A percentile compares a stretch with the other conserved stretches of the same genome.
phyloP scores from a whole-genome alignment of 192 early-diverging fungal genomes.

The Coemansia sp. region DNA sequence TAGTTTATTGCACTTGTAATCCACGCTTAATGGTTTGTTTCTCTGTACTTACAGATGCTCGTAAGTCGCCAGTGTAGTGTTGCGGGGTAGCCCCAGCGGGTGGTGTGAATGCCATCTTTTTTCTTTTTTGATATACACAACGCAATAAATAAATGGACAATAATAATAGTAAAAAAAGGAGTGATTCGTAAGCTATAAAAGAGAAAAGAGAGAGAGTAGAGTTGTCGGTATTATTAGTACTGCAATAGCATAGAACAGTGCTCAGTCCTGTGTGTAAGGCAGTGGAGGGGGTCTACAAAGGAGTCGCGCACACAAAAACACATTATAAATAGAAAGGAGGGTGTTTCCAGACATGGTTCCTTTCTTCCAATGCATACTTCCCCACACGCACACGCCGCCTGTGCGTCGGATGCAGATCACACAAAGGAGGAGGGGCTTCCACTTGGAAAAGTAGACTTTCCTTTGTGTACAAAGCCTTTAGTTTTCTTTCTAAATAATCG shows the following conservation, averaged over 20 bases:
- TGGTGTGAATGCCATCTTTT: background rate
- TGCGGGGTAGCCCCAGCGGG: background rate
- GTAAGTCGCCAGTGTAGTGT: background rate
- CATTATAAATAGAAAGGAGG: conserved; percentile 9
- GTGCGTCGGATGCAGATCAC: conserved; percentile 5
- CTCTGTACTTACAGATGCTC: background rate
- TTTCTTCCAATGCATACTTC: background rate
- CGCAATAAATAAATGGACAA: background rate
- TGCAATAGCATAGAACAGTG: background rate
- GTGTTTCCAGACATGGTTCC: background rate
- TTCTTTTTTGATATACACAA: background rate
- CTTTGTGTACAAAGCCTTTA: conserved; percentile 1
- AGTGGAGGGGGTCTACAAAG: background rate
- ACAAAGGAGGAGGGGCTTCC: background rate
- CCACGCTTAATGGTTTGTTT: background rate
- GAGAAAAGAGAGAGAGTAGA: background rate
- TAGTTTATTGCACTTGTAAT: background rate
- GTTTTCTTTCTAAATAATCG: background rate
- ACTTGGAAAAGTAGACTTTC: conserved; percentile 10
- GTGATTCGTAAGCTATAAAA: background rate
- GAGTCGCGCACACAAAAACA: background rate
- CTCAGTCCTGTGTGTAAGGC: background rate
- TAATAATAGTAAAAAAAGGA: background rate
- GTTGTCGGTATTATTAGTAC: background rate
- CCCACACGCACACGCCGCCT: background rate